Evolutionary conservation across 306 rosid genomes (phyloP), one percentile per base, ranked within the genome.

Genomic region (Quercus aquifolioides): DNA sequence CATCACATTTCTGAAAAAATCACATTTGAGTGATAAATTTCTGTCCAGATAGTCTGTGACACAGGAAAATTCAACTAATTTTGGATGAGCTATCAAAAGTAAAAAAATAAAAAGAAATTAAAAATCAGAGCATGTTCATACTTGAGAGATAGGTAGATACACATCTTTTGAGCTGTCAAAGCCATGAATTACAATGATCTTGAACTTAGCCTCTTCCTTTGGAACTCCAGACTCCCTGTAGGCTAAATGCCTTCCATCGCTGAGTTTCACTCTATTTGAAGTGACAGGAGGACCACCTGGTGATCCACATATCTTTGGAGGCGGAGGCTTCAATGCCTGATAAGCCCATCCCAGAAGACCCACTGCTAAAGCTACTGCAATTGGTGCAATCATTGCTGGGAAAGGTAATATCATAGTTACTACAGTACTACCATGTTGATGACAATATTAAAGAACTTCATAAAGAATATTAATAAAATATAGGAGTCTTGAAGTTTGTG

Each of bases 171-270:
- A 87, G 85, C 62, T 52, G 59, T 8, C 33, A 79, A 41, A 91
- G 78, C 97, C 97, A 79, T 94, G 98, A 74, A 79, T 21, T 33
- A 87, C 71, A 63, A 92, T 88, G 83, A 91, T 92, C 86, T 87
- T 94, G 89, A 86, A 76, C 74, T 69, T 81, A 8, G 97, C 96
- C 68, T 83, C 86, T 62, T 91, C 90, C 78, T 88, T 94, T 1
- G 88, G 83, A 83, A 89, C 90, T 63, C 98, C 98, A 4, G 55
- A 69, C 77, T 91, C 94, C 30, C 87, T 30, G 85, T 94, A 92
- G 69, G 98, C 93, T 89, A 94, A 89, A 83, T 89, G 85, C 75
- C 97, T 88, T 1, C 97, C 94, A 80, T 89, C 93, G 33, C 82
- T 72, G 82, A 92, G 97, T 67, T 81, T 91, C 56, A 91, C 89